Evolutionary conservation across 805 yeast species (phyloP).

Genomic region (Yarrowia deformans): DNA sequence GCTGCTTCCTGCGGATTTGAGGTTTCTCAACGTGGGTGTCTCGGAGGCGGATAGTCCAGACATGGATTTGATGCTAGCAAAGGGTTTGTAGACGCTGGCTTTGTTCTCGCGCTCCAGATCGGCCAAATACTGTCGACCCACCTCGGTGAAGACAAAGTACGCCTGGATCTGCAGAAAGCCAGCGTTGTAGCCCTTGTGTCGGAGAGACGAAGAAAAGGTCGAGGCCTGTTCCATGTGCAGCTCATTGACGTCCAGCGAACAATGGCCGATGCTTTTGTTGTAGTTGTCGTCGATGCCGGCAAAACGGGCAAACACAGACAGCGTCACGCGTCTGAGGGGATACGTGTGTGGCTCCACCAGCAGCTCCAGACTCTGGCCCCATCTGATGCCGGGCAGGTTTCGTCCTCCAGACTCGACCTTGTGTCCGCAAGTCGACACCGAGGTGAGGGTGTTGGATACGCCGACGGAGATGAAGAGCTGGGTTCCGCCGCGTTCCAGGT

Average conservation of each 20-base stretch:
- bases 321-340: conserved; percentile 11
- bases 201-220: conserved; percentile 7
- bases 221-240: not conserved
- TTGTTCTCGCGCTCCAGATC: conserved; percentile 3
- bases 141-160: conserved; percentile 1
- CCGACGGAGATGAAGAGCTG: conserved; percentile 34
- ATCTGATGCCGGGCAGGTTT: conserved; percentile 14
- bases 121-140: not conserved
- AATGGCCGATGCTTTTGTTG: conserved; percentile 32
- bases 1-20: conserved; percentile 5
- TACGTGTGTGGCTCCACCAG: conserved; percentile 19
- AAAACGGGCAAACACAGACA: conserved; percentile 28
- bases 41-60: not conserved
- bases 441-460: conserved; percentile 18
- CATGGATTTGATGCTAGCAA: conserved; percentile 13
- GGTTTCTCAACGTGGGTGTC: conserved; percentile 1
- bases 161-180: conserved; percentile 19
- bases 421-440: conserved; percentile 3
- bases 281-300: conserved; percentile 18
- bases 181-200: not conserved
- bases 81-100: conserved; percentile 2
- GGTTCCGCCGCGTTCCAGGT: not conserved
- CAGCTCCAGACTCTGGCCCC: conserved; percentile 24
- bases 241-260: conserved; percentile 26
- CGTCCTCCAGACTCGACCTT: not conserved